A percentile compares a stretch with the other conserved stretches of the same genome.
Conservation (phyloP, 441 rosid species). For the Syzygium malaccense region DNA sequence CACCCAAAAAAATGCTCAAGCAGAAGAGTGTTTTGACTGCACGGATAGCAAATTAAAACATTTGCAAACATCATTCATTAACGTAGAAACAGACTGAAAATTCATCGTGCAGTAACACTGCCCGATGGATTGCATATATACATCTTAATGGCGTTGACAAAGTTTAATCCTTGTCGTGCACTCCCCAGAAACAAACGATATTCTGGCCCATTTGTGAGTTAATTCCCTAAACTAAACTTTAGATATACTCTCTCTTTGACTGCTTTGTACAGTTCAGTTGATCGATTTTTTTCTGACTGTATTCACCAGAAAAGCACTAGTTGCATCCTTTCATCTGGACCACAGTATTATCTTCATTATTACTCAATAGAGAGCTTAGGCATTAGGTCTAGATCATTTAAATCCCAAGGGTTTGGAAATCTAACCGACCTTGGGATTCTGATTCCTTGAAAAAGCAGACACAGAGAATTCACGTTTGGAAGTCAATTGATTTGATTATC, state of each 20-base stretch:
- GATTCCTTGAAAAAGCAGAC: neutral
- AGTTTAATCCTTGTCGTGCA: neutral
- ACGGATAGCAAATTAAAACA: neutral
- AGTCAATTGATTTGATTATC: constrained; percentile 58
- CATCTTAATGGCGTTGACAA: neutral
- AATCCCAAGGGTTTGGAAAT: neutral
- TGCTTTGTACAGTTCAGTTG: neutral
- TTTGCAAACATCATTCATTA: neutral
- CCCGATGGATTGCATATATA: neutral
- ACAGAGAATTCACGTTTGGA: neutral
- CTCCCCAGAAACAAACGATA: neutral
- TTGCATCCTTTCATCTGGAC: neutral
- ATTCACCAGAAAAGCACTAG: neutral
- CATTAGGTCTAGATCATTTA: neutral
- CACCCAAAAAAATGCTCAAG: neutral
- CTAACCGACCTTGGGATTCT: neutral
- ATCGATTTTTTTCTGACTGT: neutral
- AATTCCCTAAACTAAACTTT: neutral
- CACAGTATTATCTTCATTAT: neutral
- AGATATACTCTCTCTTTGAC: neutral
- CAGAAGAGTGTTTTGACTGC: neutral
- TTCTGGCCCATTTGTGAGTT: neutral
- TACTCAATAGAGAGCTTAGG: neutral
- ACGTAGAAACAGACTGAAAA: neutral
- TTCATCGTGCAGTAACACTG: neutral